Conservation (phyloP, 2,329 filamentous ascomycete species). For the Phaeosphaeriaceae sp. region DNA sequence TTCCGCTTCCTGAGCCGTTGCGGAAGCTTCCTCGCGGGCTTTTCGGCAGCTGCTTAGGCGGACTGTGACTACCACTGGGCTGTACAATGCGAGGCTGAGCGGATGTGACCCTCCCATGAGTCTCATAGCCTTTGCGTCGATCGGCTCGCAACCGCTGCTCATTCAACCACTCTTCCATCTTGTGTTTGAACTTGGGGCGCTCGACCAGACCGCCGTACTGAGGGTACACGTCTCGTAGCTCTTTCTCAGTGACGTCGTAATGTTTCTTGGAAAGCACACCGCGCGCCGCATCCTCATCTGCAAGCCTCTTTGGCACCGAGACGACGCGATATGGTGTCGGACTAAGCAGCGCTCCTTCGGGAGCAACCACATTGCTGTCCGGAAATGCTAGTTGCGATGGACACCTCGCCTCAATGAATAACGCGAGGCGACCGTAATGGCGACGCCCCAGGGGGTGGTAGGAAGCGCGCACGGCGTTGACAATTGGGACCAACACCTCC, state of each 20-base stretch:
- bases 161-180: slow-evolving; percentile 36
- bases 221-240: slow-evolving; percentile 36
- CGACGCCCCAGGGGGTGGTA: slow-evolving; percentile 35
- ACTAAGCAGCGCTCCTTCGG: slow-evolving; percentile 15
- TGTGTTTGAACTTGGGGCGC: slow-evolving; percentile 37
- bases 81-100: slow-evolving; percentile 13
- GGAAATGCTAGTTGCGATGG: slow-evolving; percentile 43
- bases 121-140: slow-evolving; percentile 17
- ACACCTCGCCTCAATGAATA: slow-evolving; percentile 34
- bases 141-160: slow-evolving; percentile 28
- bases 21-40: background rate
- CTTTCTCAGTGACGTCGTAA: slow-evolving; percentile 35
- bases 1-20: slow-evolving; percentile 5
- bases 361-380: slow-evolving; percentile 28
- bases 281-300: background rate
- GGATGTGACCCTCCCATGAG: slow-evolving; percentile 10
- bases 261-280: slow-evolving; percentile 24
- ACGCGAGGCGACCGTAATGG: slow-evolving; percentile 41
- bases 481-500: slow-evolving; percentile 38
- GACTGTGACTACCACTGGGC: background rate
- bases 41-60: background rate
- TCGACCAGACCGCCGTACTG: slow-evolving; percentile 42
- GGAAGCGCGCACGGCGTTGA: slow-evolving; percentile 35
- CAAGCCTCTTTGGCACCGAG: slow-evolving; percentile 15
- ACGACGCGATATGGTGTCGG: slow-evolving; percentile 32